A percentile compares a stretch with the other conserved stretches of the same genome.
These are phyloP conservation scores for Camellia oleifera DNA, from an alignment of 179 eudicot genomes.

Conservation along the genomic window DNA sequence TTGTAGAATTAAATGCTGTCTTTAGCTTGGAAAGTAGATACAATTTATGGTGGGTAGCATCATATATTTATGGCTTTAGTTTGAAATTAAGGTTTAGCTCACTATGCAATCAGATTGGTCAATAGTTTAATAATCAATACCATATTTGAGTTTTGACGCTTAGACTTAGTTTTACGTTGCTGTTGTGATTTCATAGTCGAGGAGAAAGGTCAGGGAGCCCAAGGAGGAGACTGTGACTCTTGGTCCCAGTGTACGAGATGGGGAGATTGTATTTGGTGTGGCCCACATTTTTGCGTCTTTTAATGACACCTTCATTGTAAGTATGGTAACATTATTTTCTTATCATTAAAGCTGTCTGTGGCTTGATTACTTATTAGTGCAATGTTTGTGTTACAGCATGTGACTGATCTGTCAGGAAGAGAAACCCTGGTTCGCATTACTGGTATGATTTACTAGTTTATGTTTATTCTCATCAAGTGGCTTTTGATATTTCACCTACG, in stretches of 20 bases:
- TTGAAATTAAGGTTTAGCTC: background rate
- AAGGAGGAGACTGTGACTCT: constrained; percentile 79
- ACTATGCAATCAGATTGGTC: background rate
- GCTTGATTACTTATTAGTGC: background rate
- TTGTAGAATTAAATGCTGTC: background rate
- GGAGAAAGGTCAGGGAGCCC: constrained; percentile 77
- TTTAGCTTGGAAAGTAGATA: too few species aligned
- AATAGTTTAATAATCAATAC: background rate
- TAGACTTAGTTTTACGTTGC: background rate
- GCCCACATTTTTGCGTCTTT: constrained; percentile 91
- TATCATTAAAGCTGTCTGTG: background rate
- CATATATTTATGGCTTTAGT: background rate
- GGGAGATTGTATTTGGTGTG: constrained; percentile 80
- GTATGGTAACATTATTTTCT: background rate
- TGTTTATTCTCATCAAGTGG: background rate
- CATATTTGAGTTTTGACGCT: background rate
- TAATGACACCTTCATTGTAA: constrained; percentile 86
- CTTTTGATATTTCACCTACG: background rate
- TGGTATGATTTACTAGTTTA: constrained; percentile 21
- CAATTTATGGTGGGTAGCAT: too few species aligned
- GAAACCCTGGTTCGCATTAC: constrained; percentile 59
- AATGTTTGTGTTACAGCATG: constrained; percentile 39
- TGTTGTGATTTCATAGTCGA: constrained; percentile 40
- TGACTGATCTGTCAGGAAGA: constrained; percentile 52
- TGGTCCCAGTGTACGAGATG: constrained; percentile 66